A percentile compares a stretch with the other conserved stretches of the same genome.
phyloP scores from a whole-genome alignment of 2,329 filamentous ascomycete species.

The Aspergillus calidoustus region DNA sequence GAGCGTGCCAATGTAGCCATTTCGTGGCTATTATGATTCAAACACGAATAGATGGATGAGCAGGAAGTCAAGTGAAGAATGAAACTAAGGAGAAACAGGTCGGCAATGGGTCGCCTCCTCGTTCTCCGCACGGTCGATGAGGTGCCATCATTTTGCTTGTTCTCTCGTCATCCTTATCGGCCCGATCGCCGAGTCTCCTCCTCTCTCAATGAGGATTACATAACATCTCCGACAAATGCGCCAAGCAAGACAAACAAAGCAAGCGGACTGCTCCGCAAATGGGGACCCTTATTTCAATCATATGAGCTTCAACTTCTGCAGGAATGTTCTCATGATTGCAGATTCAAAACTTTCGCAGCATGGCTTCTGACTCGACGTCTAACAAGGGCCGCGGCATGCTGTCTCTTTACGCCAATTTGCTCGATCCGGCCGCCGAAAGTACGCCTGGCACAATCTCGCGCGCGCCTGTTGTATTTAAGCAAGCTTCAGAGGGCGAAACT shows the following conservation, averaged over 20 bases:
- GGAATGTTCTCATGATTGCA: not conserved
- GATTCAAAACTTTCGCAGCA: slow-evolving; percentile 19
- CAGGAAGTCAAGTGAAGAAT: not conserved
- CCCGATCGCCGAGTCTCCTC: slow-evolving; percentile 7
- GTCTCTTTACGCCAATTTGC: slow-evolving; percentile 83
- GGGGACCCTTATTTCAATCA: not conserved
- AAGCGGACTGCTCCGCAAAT: slow-evolving; percentile 11
- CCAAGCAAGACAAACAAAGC: slow-evolving; percentile 24
- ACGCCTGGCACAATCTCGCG: slow-evolving; percentile 71
- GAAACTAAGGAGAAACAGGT: not conserved
- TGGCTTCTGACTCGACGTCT: slow-evolving; percentile 37
- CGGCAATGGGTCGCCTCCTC: not conserved
- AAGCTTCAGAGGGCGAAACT: slow-evolving; percentile 55
- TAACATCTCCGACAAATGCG: slow-evolving; percentile 14
- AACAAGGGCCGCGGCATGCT: slow-evolving; percentile 55
- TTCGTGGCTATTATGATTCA: slow-evolving; percentile 6
- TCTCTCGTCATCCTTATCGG: slow-evolving; percentile 8
- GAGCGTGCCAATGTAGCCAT: slow-evolving; percentile 64
- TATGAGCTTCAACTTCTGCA: not conserved
- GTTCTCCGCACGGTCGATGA: not conserved
- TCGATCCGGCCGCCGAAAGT: slow-evolving; percentile 58
- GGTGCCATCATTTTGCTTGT: not conserved
- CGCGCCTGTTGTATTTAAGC: slow-evolving; percentile 73
- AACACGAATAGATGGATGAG: not conserved
- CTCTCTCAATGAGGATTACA: not conserved